Evolutionary conservation across 2,329 filamentous ascomycete genomes (phyloP), one percentile per base, ranked within the genome.

Genomic region (Fusarium setosum): DNA sequence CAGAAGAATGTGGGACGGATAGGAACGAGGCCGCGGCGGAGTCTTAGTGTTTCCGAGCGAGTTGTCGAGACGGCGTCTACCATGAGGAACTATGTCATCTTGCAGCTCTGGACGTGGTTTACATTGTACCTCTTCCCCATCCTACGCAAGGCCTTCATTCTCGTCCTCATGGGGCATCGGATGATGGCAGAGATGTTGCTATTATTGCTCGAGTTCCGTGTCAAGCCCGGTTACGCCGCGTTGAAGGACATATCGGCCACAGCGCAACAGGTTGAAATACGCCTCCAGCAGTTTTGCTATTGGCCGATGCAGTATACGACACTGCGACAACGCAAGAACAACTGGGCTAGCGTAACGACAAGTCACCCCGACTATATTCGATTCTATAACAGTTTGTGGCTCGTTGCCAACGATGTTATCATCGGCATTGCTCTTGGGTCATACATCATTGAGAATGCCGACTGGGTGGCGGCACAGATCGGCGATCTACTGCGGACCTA

Each of bases 331-430:
- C 86, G 94, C 35, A 96, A 97, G 74, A 89, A 90, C 64, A 93
- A 97, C 71, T 98, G 96, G 95, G 92, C 94, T 59, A 98, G 95
- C 75, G 92, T 98, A 55, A 97, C 94, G 1, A 96, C 91, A 45
- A 97, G 91, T 71, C 95, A 99, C 77, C 93, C 95, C 1, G 96
- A 99, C 77, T 99, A 99, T 76, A 99, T 99, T 68, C 91, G 96
- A 15, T 99, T 99, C 79, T 99, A 98, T 81, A 99, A 99, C 77
- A 97, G 94, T 73, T 83, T 99, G 5, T 99, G 96, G 96, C 91
- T 99, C 9, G 96, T 99, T 20, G 94, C 94, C 26, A 99, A 99
- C 80, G 96, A 99, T 80, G 92, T 99, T 44, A 99, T 99, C 67
- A 98, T 99, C 60, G 96, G 96, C 23, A 97, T 99, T 68, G 96